Evolutionary conservation across 164 flowering plant genomes (phyloP).

Genomic region (Hamamelis virginiana): DNA sequence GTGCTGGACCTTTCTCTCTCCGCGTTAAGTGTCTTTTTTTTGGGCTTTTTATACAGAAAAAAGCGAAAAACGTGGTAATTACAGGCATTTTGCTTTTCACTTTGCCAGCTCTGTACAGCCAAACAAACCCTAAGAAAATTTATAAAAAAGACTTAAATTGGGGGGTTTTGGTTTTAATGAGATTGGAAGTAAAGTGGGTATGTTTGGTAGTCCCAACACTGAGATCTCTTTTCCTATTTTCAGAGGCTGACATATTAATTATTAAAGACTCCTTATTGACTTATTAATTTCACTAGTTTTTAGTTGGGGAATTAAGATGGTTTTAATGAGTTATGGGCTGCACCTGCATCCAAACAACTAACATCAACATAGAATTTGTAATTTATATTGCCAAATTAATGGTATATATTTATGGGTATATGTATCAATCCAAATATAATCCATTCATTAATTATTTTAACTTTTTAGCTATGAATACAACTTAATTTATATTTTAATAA

Average conservation of each 20-base stretch:
- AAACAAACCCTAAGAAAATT: not conserved
- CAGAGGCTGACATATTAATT: not conserved
- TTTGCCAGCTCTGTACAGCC: constrained; percentile 6
- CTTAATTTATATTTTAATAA: too few species aligned
- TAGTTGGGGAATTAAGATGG: too few species aligned
- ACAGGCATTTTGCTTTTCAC: not conserved
- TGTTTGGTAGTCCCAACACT: constrained; percentile 4
- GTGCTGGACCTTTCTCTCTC: constrained; percentile 14
- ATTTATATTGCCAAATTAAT: too few species aligned
- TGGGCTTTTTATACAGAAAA: not conserved
- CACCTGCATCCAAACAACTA: too few species aligned
- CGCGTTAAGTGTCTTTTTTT: not conserved
- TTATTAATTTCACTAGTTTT: not conserved
- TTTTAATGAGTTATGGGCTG: too few species aligned
- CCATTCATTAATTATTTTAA: too few species aligned
- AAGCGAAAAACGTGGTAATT: constrained; percentile 8
- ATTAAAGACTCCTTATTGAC: not conserved
- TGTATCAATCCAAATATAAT: too few species aligned
- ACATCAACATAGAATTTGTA: too few species aligned
- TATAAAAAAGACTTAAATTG: too few species aligned
- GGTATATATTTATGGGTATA: too few species aligned
- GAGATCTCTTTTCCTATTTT: not conserved
- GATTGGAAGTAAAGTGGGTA: not conserved
- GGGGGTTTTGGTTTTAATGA: too few species aligned
- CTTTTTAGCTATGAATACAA: too few species aligned